These are phyloP conservation scores for Ochromonadaceae sp. DNA, from an alignment of 352 stramenopile genomes.

Conservation along the genomic window DNA sequence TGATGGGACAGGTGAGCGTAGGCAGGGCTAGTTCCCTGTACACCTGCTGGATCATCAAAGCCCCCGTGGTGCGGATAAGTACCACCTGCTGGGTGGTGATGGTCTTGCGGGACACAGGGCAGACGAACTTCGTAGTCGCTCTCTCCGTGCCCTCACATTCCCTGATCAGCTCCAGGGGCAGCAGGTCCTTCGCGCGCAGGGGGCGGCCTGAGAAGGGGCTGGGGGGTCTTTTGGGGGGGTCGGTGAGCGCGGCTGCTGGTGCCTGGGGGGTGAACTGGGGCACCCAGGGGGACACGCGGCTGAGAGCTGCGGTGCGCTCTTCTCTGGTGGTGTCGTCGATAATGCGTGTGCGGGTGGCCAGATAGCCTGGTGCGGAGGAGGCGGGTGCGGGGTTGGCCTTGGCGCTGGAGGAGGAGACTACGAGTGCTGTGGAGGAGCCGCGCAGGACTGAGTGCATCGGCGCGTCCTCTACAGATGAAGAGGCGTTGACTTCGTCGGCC, in stretches of 20 bases:
- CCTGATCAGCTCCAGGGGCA: background rate
- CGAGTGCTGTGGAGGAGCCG: no score
- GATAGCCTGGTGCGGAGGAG: no score
- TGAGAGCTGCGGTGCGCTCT: background rate
- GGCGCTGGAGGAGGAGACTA: no score
- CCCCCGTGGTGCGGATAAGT: constrained; percentile 8
- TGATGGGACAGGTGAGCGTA: constrained; percentile 34
- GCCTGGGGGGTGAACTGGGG: constrained; percentile 14
- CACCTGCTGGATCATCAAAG: constrained; percentile 27
- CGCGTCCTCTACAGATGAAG: no score
- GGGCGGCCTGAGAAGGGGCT: background rate
- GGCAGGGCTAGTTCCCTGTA: constrained; percentile 29
- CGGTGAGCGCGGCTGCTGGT: background rate
- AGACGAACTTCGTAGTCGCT: background rate
- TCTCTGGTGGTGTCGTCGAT: constrained; percentile 9
- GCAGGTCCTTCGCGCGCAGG: constrained; percentile 2
- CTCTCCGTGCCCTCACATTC: background rate
- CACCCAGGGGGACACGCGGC: constrained; percentile 5
- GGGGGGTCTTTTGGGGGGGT: constrained; percentile 5
- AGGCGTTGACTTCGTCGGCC: no score
- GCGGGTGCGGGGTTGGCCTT: no score
- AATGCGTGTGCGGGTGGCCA: background rate
- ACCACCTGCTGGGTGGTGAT: constrained; percentile 11
- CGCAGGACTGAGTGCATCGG: no score
- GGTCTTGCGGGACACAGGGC: background rate